Evolutionary conservation across 2,329 filamentous ascomycete species (phyloP).

Genomic region (Periconia digitata): DNA sequence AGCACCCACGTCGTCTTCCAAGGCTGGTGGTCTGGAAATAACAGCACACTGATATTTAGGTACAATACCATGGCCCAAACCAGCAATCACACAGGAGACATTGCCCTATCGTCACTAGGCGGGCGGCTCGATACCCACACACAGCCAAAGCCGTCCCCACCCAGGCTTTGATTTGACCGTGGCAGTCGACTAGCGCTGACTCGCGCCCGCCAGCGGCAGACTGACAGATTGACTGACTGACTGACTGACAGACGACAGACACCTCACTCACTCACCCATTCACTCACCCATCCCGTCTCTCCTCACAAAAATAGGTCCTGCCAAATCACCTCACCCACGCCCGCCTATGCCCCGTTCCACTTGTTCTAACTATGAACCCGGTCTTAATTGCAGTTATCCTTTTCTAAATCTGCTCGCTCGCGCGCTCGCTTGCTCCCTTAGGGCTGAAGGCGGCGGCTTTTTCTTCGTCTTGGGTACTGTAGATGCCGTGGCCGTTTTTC

Average conservation of each 20-base stretch:
- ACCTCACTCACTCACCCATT: too few relatives aligned
- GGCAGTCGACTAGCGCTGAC: slow-evolving; percentile 11
- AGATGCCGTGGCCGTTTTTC: too few relatives aligned
- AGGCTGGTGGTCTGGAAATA: too few relatives aligned
- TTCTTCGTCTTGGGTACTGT: not conserved
- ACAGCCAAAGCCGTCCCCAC: not conserved
- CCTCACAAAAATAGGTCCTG: slow-evolving; percentile 8
- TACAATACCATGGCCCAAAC: too few relatives aligned
- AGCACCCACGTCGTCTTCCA: too few relatives aligned
- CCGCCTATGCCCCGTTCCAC: not conserved
- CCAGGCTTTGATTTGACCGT: not conserved
- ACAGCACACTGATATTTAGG: too few relatives aligned
- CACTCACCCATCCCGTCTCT: not conserved
- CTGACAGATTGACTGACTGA: too few relatives aligned
- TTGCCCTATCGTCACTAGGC: too few relatives aligned
- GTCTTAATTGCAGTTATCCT: not conserved
- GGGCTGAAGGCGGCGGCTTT: not conserved
- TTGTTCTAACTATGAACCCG: not conserved
- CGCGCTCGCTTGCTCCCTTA: slow-evolving; percentile 1
- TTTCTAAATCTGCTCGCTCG: not conserved
- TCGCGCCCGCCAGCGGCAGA: too few relatives aligned
- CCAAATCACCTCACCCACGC: not conserved
- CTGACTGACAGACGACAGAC: too few relatives aligned
- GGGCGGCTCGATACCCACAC: not conserved
- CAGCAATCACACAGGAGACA: too few relatives aligned